A percentile compares a stretch with the other conserved stretches of the same genome.
These are phyloP conservation scores for Clarireedia homoeocarpa DNA, from an alignment of 2,329 filamentous ascomycete species.

Conservation along the genomic window DNA sequence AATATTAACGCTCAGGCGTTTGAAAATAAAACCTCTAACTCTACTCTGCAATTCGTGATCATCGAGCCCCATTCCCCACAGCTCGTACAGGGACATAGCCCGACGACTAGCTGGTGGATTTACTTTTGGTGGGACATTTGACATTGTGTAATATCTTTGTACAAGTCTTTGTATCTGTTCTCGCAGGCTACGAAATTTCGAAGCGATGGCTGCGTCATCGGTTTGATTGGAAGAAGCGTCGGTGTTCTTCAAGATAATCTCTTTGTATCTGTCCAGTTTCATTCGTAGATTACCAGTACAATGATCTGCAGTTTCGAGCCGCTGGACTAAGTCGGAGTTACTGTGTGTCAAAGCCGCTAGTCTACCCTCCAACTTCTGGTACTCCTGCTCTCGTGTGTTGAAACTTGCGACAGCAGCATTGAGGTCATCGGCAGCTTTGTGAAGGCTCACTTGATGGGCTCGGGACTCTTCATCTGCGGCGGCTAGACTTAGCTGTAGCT, in stretches of 20 bases:
- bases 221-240: neutral
- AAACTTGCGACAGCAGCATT: neutral
- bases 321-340: neutral
- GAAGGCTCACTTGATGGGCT: neutral
- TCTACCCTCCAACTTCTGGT: neutral
- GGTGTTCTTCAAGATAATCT: neutral
- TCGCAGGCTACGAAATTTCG: neutral
- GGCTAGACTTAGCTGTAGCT: no score
- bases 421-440: neutral
- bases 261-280: neutral
- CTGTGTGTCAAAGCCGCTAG: neutral
- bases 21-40: neutral
- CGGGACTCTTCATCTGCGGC: neutral
- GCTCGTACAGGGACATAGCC: neutral
- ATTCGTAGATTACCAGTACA: neutral
- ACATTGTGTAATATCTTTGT: neutral
- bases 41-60: neutral
- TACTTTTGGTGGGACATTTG: neutral
- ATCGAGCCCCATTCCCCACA: neutral
- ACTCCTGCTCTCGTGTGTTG: neutral
- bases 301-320: neutral
- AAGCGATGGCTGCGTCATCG: neutral
- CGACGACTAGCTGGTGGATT: neutral
- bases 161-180: neutral
- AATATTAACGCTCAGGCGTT: accelerated